Evolutionary conservation across 345 rosid species (phyloP).

Genomic region (Cardiospermum halicacabum): DNA sequence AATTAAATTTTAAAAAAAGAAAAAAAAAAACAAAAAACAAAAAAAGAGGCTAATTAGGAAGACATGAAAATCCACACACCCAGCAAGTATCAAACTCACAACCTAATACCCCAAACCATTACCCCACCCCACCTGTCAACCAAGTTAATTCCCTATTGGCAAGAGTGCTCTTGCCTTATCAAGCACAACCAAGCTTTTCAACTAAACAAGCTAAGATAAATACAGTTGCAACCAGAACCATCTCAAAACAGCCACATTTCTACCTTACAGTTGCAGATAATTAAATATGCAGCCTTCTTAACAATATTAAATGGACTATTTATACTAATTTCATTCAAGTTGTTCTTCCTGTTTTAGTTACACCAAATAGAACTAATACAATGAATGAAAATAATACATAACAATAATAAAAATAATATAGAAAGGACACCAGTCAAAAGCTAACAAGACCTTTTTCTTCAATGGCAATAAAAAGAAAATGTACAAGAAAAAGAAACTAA

Average conservation of each 20-base stretch:
- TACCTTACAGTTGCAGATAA: neutral
- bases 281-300: neutral
- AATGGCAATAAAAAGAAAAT: slow-evolving; percentile 1
- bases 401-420: neutral
- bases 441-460: slow-evolving; percentile 1
- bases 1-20: too few relatives aligned
- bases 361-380: neutral
- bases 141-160: too few relatives aligned
- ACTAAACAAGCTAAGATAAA: neutral
- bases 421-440: neutral
- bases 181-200: neutral
- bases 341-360: neutral
- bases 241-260: neutral
- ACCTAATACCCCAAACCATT: too few relatives aligned
- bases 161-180: neutral
- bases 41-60: too few relatives aligned
- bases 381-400: neutral
- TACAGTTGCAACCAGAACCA: neutral
- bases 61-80: too few relatives aligned
- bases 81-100: too few relatives aligned
- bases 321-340: neutral
- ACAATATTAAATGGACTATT: too few relatives aligned
- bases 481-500: slow-evolving; percentile 24
- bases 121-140: too few relatives aligned
- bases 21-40: too few relatives aligned